These are phyloP conservation scores for Chenopodium berlandieri DNA, from an alignment of 148 eudicot species.

Conservation along the genomic window DNA sequence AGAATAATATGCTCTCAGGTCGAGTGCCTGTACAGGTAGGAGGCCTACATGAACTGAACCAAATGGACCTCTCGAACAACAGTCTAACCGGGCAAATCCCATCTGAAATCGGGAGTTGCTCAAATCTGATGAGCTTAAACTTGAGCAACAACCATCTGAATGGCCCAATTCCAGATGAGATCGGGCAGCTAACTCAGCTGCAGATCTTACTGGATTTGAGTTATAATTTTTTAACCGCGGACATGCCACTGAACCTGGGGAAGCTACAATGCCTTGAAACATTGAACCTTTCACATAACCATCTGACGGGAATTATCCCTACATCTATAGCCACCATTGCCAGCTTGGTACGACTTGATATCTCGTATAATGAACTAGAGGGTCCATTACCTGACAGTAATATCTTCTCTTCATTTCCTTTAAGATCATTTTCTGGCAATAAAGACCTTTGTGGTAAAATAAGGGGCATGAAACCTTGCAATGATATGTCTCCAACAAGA, in stretches of 20 bases:
- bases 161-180: slow-evolving; percentile 21
- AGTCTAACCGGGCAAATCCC: slow-evolving; percentile 24
- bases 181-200: slow-evolving; percentile 18
- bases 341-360: slow-evolving; percentile 26
- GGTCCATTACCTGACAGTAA: slow-evolving; percentile 33
- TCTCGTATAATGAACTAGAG: slow-evolving; percentile 35
- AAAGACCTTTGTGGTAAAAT: slow-evolving; percentile 22
- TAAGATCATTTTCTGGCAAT: slow-evolving; percentile 16
- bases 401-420: slow-evolving; percentile 13
- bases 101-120: slow-evolving; percentile 20
- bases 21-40: slow-evolving; percentile 16
- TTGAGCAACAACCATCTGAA: slow-evolving; percentile 23
- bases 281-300: slow-evolving; percentile 35
- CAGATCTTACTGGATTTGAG: slow-evolving; percentile 35
- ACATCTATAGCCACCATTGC: slow-evolving; percentile 13
- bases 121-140: slow-evolving; percentile 19
- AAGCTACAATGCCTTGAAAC: slow-evolving; percentile 16
- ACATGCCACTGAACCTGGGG: slow-evolving; percentile 21
- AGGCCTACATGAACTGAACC: neutral
- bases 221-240: slow-evolving; percentile 22
- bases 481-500: neutral
- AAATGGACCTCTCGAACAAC: slow-evolving; percentile 29
- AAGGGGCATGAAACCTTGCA: slow-evolving; percentile 24
- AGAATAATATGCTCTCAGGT: slow-evolving; percentile 26
- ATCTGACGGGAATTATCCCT: slow-evolving; percentile 31